Evolutionary conservation across 2,329 filamentous ascomycete species (phyloP).

Genomic region (Microcyclospora pomicola): DNA sequence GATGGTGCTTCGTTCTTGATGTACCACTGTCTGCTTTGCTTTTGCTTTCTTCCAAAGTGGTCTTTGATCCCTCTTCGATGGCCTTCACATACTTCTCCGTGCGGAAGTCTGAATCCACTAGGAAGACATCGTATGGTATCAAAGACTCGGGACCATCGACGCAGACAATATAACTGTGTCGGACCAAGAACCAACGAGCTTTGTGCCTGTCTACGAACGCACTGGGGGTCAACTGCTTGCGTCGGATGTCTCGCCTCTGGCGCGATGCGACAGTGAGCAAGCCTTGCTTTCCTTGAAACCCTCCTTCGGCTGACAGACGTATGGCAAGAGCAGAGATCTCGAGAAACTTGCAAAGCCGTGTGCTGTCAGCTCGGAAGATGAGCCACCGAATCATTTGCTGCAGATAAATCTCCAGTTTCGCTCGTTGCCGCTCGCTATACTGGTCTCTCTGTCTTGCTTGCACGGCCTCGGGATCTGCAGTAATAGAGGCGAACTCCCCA

Average conservation of each 20-base stretch:
- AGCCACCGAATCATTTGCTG: slow-evolving; percentile 91
- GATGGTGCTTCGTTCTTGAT: slow-evolving; percentile 57
- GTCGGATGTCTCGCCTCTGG: slow-evolving; percentile 38
- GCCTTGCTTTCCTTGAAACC: slow-evolving; percentile 95
- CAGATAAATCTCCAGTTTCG: slow-evolving; percentile 76
- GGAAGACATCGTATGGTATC: slow-evolving; percentile 96
- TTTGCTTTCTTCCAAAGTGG: slow-evolving; percentile 45
- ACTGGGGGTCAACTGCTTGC: slow-evolving; percentile 11
- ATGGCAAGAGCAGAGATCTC: slow-evolving; percentile 91
- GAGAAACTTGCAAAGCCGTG: slow-evolving; percentile 86
- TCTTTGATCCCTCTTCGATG: slow-evolving; percentile 47
- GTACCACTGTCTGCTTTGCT: slow-evolving; percentile 30
- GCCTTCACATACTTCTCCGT: slow-evolving; percentile 56
- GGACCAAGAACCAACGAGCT: slow-evolving; percentile 95
- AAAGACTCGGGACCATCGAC: slow-evolving; percentile 98
- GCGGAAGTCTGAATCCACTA: slow-evolving; percentile 81
- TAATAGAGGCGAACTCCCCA: slow-evolving; percentile 24
- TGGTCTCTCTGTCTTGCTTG: slow-evolving; percentile 28
- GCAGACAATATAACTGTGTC: slow-evolving; percentile 93
- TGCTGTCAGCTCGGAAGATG: slow-evolving; percentile 92
- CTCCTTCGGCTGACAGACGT: slow-evolving; percentile 82
- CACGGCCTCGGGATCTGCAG: slow-evolving; percentile 20
- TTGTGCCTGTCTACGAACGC: slow-evolving; percentile 65
- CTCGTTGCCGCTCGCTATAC: slow-evolving; percentile 71
- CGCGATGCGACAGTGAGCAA: slow-evolving; percentile 83